A percentile compares a stretch with the other conserved stretches of the same genome.
Conservation (phyloP, 1,284 basidiomycete species). For the Trichosporon faecale region DNA sequence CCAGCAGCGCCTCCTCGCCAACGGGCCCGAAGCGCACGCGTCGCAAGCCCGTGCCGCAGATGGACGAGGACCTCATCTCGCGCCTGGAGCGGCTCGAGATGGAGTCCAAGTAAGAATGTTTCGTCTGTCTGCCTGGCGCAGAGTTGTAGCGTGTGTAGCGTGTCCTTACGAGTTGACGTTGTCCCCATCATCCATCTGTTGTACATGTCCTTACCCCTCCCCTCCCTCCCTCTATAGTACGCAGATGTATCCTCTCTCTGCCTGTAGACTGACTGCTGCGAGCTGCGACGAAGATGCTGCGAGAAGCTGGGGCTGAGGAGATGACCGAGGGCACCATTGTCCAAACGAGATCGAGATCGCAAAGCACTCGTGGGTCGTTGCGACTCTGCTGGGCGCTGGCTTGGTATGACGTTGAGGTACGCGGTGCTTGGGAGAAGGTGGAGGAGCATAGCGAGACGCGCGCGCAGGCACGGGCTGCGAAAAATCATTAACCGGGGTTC, state of each 20-base stretch:
- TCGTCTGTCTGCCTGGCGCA: background rate
- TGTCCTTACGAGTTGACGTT: background rate
- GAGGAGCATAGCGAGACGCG: no score
- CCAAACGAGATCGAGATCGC: background rate
- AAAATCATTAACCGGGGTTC: background rate
- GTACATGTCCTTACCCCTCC: background rate
- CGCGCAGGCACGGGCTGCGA: no score
- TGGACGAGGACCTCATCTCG: slow-evolving; percentile 21
- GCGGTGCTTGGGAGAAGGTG: background rate
- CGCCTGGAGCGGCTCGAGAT: slow-evolving; percentile 13
- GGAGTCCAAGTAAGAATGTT: background rate
- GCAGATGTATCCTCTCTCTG: slow-evolving; percentile 1
- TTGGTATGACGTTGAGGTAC: background rate
- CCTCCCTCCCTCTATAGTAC: background rate
- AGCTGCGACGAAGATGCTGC: background rate
- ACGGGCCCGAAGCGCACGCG: slow-evolving; percentile 19
- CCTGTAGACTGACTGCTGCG: background rate
- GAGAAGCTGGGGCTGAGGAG: background rate
- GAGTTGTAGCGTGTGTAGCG: background rate
- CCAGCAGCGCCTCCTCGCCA: background rate
- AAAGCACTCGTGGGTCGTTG: background rate
- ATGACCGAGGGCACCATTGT: background rate
- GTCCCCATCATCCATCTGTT: background rate
- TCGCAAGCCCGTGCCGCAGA: slow-evolving; percentile 28
- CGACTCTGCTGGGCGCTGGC: no score